Conservation (phyloP, 2,329 filamentous ascomycete genomes). For the Blumeria hordei region DNA sequence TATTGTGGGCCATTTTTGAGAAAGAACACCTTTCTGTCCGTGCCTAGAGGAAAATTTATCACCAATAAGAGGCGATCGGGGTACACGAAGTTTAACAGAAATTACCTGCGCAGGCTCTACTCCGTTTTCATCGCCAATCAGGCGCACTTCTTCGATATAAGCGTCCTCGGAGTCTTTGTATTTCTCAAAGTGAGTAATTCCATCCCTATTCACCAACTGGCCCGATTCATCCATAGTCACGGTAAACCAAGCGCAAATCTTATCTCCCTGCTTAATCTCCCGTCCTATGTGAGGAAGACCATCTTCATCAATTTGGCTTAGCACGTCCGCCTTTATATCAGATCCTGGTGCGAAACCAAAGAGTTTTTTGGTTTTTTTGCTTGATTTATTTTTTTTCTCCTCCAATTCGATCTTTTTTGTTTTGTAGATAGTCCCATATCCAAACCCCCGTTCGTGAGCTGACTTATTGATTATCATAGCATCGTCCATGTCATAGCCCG, state of each 20-base stretch:
- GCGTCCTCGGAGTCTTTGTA: conserved; percentile 83
- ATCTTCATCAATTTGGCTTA: conserved; percentile 59
- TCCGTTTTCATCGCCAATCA: conserved; percentile 68
- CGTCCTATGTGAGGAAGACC: conserved; percentile 65
- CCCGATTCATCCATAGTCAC: conserved; percentile 61
- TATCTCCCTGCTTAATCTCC: conserved; percentile 54
- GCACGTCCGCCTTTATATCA: conserved; percentile 44
- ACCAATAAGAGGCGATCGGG: conserved; percentile 68
- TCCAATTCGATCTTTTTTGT: conserved; percentile 77
- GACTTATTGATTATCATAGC: conserved; percentile 99
- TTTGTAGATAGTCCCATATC: conserved; percentile 92
- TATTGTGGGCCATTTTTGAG: conserved; percentile 77
- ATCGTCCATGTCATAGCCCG: conserved; percentile 99
- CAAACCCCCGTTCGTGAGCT: conserved; percentile 83
- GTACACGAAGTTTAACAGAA: conserved; percentile 80
- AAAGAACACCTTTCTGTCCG: conserved; percentile 92
- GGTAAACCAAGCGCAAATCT: conserved; percentile 73
- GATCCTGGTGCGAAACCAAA: conserved; percentile 69
- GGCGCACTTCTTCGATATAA: conserved; percentile 77
- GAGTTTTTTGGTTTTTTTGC: conserved; percentile 49
- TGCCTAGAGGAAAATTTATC: conserved; percentile 98
- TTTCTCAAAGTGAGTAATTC: conserved; percentile 65
- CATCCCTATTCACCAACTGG: conserved; percentile 64
- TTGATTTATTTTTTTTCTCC: conserved; percentile 42
- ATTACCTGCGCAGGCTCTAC: conserved; percentile 67